Base-by-base conservation (phyloP, 352 stramenopile species). In the Pythium aristosporum region DNA sequence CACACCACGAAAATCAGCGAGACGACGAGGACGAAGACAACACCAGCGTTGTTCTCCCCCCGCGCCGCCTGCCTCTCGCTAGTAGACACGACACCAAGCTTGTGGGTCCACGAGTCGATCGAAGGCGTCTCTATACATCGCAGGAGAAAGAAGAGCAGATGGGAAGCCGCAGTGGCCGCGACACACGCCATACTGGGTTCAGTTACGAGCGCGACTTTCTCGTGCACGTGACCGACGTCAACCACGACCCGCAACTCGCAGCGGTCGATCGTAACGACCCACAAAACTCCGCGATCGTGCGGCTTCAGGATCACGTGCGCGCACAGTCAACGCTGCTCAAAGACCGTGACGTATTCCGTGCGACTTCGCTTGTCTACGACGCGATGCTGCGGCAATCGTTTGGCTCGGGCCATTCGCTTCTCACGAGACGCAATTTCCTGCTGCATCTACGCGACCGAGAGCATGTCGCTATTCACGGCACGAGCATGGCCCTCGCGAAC, bases 241-340 rank as follows among this genome's bases (percentile, higher is more conserved):
- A 69, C 0, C 61, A 8, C 30, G 46, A 68, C 23, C 10, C 69
- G 1, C 65, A 73, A 0, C 65, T 79, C 25, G 42, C 30, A 3
- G 51, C 30, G 3, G 48, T 96, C 8, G 88, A 96, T 61, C 77
- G 79, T 21, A 93, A 93, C 47, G 81, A 95, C 56, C 87, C 87
- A 4, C 76, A 85, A 6, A 89, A 94, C 58, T 66, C 75, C 7
- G 46, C 70, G 2, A 69, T 89, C 5, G 59, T 82, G 60, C 75
- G 76, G 2, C 57, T 89, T 18, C 71, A 86, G 23, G 65, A 74
- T 37, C 76, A 88, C 49, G 50, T 77, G 30, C 68, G 69, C 52
- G 61, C 54, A 21, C 72, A 73, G 52, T 85, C 80, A 11, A 49
- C 70, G 3, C 44, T 57, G 20, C 59, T 79, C 18, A 57, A 72